A percentile compares a stretch with the other conserved stretches of the same genome.
These are phyloP conservation scores for Wickerhamomyces alni DNA, from an alignment of 805 yeast genomes.

Conservation along the genomic window DNA sequence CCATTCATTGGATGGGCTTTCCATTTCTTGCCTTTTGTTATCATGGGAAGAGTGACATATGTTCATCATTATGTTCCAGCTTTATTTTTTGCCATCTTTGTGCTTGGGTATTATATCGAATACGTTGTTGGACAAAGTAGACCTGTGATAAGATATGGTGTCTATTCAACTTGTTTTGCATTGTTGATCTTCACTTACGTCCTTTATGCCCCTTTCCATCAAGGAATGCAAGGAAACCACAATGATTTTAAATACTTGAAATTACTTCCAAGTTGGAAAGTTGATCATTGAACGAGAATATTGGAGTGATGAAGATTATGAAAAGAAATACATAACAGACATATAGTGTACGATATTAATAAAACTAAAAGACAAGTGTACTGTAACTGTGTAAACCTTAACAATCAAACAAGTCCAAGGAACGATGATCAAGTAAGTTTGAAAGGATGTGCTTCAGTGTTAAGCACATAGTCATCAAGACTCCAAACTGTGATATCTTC, in stretches of 20 bases:
- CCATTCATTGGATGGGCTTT: conserved; percentile 90
- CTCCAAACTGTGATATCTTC: conserved; percentile 36
- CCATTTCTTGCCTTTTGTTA: conserved; percentile 81
- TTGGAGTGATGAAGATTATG: background rate
- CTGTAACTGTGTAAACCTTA: background rate
- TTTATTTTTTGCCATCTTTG: conserved; percentile 84
- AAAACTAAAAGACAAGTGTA: background rate
- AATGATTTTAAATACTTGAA: conserved; percentile 43
- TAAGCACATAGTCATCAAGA: conserved; percentile 49
- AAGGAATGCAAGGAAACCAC: conserved; percentile 69
- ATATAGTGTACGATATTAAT: no score
- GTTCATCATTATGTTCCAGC: conserved; percentile 97
- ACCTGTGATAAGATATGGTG: conserved; percentile 20
- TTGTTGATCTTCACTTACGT: conserved; percentile 52
- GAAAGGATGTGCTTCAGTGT: conserved; percentile 61
- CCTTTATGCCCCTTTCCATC: conserved; percentile 60
- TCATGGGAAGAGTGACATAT: conserved; percentile 96
- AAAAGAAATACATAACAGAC: background rate
- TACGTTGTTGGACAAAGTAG: conserved; percentile 18
- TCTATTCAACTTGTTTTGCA: conserved; percentile 43
- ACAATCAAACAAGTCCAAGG: no score
- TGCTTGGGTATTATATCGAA: conserved; percentile 33
- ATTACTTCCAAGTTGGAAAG: conserved; percentile 53
- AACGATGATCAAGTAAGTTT: no score
- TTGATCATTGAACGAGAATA: conserved; percentile 1